Evolutionary conservation across 495 filamentous ascomycete species (phyloP), one percentile per base, ranked within the genome.

Genomic region (Tuber umbilicatum): DNA sequence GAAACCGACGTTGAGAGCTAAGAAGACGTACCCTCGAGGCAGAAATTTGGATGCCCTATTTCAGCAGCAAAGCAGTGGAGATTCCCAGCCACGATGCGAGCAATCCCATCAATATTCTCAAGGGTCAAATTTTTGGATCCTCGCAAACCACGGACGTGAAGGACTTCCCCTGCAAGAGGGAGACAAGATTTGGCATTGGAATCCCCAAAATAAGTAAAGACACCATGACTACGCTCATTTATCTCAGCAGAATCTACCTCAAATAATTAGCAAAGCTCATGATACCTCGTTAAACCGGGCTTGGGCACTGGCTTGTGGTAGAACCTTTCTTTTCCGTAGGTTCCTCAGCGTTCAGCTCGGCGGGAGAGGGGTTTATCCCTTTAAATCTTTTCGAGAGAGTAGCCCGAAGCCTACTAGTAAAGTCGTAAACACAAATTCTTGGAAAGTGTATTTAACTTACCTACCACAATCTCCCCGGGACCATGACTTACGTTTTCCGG

Each of bases 101-200:
- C 72, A 16, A 71, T 73, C 35, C 77, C 77, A 41, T 74, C 72
- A 72, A 72, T 37, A 68, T 41, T 79, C 37, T 79, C 77, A 19
- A 79, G 64, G 2, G 77, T 75, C 37, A 79, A 68, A 55, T 74
- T 78, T 39, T 79, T 76, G 21, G 71, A 74, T 7, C 72, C 75
- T 6, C 64, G 21, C 55, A 35, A 35, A 14, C 74, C 76, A 69
- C 75, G 76, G n/a, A 79, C 40, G 38, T 79, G 77, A 39, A 79
- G 69, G 23, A 79, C 43, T 21, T 79, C 75, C 5, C 78, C 74
- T 12, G 55, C 43, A 31, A 38, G 39, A 50, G 77, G 77, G n/a
- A 64, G 72, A 10, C 69, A 68, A 70, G 77, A 74, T 23, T 64
- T 16, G 35, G 60, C 35, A 27, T 73, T 40, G 39, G 72, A 67